phyloP scores from a whole-genome alignment of 2,329 filamentous ascomycete genomes.

The Diaporthe sp. region DNA sequence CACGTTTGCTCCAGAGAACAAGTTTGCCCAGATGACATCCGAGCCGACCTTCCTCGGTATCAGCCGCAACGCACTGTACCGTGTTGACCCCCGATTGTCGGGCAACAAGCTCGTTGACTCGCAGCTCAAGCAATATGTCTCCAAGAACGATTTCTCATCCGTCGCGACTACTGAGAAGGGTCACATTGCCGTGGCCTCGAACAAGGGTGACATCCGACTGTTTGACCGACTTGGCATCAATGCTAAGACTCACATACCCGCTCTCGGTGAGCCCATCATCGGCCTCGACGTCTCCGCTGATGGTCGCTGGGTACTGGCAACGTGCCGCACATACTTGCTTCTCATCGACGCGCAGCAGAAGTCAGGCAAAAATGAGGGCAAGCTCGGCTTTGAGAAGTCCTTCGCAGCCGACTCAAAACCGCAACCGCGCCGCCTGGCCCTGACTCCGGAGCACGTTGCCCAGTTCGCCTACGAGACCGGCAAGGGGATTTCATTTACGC shows the following conservation, averaged over 20 bases:
- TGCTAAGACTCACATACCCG: slow-evolving; percentile 96
- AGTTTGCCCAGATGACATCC: slow-evolving; percentile 97
- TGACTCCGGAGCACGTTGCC: slow-evolving; percentile 92
- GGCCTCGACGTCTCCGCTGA: slow-evolving; percentile 96
- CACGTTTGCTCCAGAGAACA: slow-evolving; percentile 94
- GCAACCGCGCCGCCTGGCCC: slow-evolving; percentile 88
- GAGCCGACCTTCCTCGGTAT: slow-evolving; percentile 96
- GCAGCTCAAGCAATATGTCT: slow-evolving; percentile 94
- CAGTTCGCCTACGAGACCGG: slow-evolving; percentile 98
- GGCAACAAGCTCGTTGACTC: slow-evolving; percentile 94
- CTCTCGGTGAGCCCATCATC: slow-evolving; percentile 93
- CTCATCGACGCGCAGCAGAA: slow-evolving; percentile 94
- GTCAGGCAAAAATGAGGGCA: slow-evolving; percentile 94
- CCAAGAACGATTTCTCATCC: slow-evolving; percentile 97
- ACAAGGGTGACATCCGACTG: slow-evolving; percentile 96
- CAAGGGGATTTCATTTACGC: slow-evolving; percentile 86
- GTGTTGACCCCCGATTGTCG: slow-evolving; percentile 89
- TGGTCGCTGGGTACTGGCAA: slow-evolving; percentile 94
- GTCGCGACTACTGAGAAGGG: slow-evolving; percentile 96
- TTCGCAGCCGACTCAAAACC: slow-evolving; percentile 96
- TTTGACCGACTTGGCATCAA: slow-evolving; percentile 98
- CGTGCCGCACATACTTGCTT: slow-evolving; percentile 93
- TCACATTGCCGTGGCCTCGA: slow-evolving; percentile 95
- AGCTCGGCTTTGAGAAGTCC: slow-evolving; percentile 95
- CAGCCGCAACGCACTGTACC: slow-evolving; percentile 92